Conservation (phyloP, 495 filamentous ascomycete genomes). For the Aspergillus funiculosus region DNA sequence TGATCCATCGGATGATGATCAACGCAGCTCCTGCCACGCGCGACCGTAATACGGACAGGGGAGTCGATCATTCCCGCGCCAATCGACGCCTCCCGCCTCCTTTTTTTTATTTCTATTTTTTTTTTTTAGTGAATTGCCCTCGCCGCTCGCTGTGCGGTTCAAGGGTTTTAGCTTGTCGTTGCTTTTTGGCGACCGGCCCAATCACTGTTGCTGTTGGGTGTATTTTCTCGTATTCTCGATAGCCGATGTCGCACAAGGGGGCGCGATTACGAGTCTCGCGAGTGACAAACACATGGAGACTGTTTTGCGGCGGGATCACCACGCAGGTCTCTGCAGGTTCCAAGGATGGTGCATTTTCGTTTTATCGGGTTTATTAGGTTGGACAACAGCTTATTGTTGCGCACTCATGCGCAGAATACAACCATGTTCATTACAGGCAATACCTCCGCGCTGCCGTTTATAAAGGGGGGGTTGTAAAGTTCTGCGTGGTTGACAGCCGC, state of each 20-base stretch:
- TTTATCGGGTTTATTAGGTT: too few species aligned
- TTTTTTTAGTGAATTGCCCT: not conserved
- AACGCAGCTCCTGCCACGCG: constrained; percentile 14
- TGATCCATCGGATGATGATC: constrained; percentile 7
- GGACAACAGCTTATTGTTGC: constrained; percentile 1
- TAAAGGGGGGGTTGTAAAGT: too few species aligned
- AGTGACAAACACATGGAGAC: constrained; percentile 10
- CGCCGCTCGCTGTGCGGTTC: too few species aligned
- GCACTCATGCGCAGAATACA: not conserved
- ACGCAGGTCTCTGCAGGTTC: constrained; percentile 1
- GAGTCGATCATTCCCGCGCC: constrained; percentile 4
- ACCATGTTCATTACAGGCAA: too few species aligned
- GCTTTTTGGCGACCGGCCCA: too few species aligned
- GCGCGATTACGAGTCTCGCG: not conserved
- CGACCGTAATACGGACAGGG: constrained; percentile 12
- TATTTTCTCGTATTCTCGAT: not conserved
- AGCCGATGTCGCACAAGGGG: not conserved
- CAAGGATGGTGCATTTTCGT: too few species aligned
- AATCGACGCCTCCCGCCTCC: constrained; percentile 16
- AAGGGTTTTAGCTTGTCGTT: too few species aligned
- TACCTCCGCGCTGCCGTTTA: not conserved
- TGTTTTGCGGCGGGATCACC: constrained; percentile 1
- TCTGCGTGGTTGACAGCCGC: too few species aligned
- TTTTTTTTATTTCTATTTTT: not conserved
- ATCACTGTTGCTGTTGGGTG: constrained; percentile 2